Base-by-base conservation (phyloP, 805 yeast genomes). In the Candida patagonica region DNA sequence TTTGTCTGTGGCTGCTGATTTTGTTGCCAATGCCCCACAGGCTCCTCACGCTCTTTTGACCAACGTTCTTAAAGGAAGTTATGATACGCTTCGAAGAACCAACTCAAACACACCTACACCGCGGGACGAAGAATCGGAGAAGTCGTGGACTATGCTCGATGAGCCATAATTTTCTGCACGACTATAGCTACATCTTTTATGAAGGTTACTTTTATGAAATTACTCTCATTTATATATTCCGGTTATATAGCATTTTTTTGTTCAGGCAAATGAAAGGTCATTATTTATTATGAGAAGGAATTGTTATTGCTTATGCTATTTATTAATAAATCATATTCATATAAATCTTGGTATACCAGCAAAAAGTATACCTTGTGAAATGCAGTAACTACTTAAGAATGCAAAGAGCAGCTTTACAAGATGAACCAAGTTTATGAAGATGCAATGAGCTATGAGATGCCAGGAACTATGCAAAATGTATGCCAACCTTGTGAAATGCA, bases 401-500 rank as follows among this genome's bases (percentile, higher is more conserved):
- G n/a, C n/a, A n/a, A n/a, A n/a, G n/a, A n/a, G n/a, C n/a, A n/a
- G n/a, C n/a, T n/a, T n/a, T n/a, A n/a, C n/a, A n/a, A n/a, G n/a
- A n/a, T n/a, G n/a, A n/a, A n/a, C n/a, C n/a, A n/a, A n/a, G n/a
- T n/a, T n/a, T n/a, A n/a, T n/a, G n/a, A n/a, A n/a, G n/a, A n/a
- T n/a, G n/a, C n/a, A 25, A 25, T 25, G 26, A 25, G 26, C 12
- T 25, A 25, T 9, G 12, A 9, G 26, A n/a, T n/a, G n/a, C n/a
- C n/a, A n/a, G n/a, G n/a, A n/a, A 16, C 9, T 65, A 88, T 42
- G 96, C 95, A 65, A 92, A 92, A 62, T 89, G 97, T 45, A 92
- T 83, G 32, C 97, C 97, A 35, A 85, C 96, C 62, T 89, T 92
- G 63, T 92, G 96, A 70, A 92, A 92, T 1, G 95, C 96, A 52